These are phyloP conservation scores for Yamadazyma ubonensis DNA, from an alignment of 805 yeast genomes.

Conservation along the genomic window DNA sequence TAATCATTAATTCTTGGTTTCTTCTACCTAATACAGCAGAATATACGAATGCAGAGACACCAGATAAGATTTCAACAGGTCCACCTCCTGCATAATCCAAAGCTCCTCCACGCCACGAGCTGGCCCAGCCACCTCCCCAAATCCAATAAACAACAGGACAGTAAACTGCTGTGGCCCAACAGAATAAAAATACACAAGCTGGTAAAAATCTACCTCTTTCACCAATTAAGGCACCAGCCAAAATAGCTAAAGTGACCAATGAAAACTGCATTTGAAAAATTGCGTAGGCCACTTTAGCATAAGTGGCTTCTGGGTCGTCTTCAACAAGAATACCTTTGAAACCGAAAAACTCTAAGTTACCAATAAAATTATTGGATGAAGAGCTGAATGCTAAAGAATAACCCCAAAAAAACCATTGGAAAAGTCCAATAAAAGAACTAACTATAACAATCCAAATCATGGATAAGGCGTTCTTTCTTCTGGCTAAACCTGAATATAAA, in stretches of 20 bases:
- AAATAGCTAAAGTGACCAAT: conserved; percentile 87
- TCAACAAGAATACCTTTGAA: conserved; percentile 65
- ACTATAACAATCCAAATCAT: conserved; percentile 78
- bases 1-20: conserved; percentile 70
- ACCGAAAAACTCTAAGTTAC: conserved; percentile 81
- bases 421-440: conserved; percentile 68
- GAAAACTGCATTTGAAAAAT: conserved; percentile 88
- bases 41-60: conserved; percentile 86
- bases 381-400: conserved; percentile 83
- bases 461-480: conserved; percentile 86
- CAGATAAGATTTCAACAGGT: conserved; percentile 90
- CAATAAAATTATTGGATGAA: conserved; percentile 85
- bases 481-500: conserved; percentile 84
- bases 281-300: conserved; percentile 85
- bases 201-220: conserved; percentile 92
- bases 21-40: conserved; percentile 80
- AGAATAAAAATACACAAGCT: conserved; percentile 72
- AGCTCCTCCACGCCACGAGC: conserved; percentile 72
- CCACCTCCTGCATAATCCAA: conserved; percentile 98
- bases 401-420: conserved; percentile 99
- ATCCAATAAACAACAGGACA: conserved; percentile 96
- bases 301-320: conserved; percentile 39
- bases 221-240: conserved; percentile 83
- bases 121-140: conserved; percentile 97
- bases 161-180: conserved; percentile 90